phyloP scores from a whole-genome alignment of 805 yeast genomes.

The Barnettozyma populi region DNA sequence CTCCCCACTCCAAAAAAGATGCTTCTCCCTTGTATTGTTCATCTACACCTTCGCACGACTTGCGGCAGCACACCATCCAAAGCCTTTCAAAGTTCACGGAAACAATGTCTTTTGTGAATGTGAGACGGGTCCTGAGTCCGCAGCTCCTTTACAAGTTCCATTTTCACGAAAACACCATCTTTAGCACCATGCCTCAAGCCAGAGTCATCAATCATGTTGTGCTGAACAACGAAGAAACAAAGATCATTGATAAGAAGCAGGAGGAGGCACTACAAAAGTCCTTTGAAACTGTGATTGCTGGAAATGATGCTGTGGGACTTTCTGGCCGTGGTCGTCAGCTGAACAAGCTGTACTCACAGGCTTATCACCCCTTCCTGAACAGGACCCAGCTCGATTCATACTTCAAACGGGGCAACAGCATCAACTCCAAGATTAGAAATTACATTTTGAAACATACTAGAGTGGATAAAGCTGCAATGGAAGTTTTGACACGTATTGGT shows the following conservation, averaged over 20 bases:
- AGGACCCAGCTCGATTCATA: slow-evolving; percentile 8
- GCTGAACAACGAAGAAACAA: slow-evolving; percentile 8
- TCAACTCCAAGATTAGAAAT: slow-evolving; percentile 3
- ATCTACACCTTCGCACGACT: too few relatives aligned
- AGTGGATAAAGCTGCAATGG: slow-evolving; percentile 5
- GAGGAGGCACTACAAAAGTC: slow-evolving; percentile 11
- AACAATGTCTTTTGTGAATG: neutral
- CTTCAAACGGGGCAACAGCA: slow-evolving; percentile 8
- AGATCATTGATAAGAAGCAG: slow-evolving; percentile 10
- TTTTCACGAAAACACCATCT: slow-evolving; percentile 19
- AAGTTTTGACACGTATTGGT: slow-evolving; percentile 7
- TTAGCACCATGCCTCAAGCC: slow-evolving; percentile 15
- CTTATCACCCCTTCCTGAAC: slow-evolving; percentile 19
- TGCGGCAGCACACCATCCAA: too few relatives aligned
- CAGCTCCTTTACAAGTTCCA: slow-evolving; percentile 15
- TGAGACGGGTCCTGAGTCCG: slow-evolving; percentile 5
- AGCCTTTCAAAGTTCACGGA: neutral
- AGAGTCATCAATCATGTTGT: slow-evolving; percentile 16
- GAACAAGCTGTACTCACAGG: slow-evolving; percentile 12
- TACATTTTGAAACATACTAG: slow-evolving; percentile 7
- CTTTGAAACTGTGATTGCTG: slow-evolving; percentile 10
- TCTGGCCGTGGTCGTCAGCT: slow-evolving; percentile 1
- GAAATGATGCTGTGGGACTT: neutral
- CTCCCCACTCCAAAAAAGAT: neutral
- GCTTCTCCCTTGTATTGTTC: too few relatives aligned